Evolutionary conservation across 2,329 filamentous ascomycete species (phyloP).

Genomic region (Monilinia vaccinii-corymbosi): DNA sequence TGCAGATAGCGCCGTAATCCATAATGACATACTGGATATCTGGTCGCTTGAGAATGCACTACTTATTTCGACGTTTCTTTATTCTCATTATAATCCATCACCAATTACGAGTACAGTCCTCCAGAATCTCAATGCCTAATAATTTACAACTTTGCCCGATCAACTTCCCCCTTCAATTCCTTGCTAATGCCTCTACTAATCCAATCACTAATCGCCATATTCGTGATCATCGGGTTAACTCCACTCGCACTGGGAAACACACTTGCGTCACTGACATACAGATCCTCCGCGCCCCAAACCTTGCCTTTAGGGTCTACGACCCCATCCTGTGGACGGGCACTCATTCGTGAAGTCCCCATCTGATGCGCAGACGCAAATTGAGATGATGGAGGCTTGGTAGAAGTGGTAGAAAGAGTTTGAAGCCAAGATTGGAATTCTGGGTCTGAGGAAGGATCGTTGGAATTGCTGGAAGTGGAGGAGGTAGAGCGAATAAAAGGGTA

Average conservation of each 20-base stretch:
- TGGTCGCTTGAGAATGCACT: not conserved
- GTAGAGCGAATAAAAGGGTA: slow-evolving; percentile 45
- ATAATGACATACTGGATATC: not conserved
- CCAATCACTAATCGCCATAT: slow-evolving; percentile 61
- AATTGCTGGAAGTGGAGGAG: not conserved
- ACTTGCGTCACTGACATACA: slow-evolving; percentile 67
- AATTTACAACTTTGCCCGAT: slow-evolving; percentile 12
- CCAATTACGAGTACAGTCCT: not conserved
- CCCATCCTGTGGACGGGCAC: slow-evolving; percentile 36
- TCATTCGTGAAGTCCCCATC: slow-evolving; percentile 73
- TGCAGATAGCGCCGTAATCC: not conserved
- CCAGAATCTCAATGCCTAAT: not conserved
- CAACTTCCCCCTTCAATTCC: slow-evolving; percentile 32
- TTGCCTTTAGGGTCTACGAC: slow-evolving; percentile 49
- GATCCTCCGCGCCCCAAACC: slow-evolving; percentile 55
- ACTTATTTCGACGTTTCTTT: not conserved
- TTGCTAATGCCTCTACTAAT: slow-evolving; percentile 49
- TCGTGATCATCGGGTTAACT: slow-evolving; percentile 75
- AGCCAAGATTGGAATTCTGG: slow-evolving; percentile 55
- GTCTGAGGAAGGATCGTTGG: slow-evolving; percentile 35
- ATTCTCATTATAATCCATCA: not conserved
- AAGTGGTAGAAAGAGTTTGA: slow-evolving; percentile 14
- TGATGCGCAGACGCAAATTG: slow-evolving; percentile 66
- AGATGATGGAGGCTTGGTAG: slow-evolving; percentile 9
- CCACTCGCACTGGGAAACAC: slow-evolving; percentile 69